A percentile compares a stretch with the other conserved stretches of the same genome.
Conservation (phyloP, 345 rosid species). For the Euphorbia lathyris region DNA sequence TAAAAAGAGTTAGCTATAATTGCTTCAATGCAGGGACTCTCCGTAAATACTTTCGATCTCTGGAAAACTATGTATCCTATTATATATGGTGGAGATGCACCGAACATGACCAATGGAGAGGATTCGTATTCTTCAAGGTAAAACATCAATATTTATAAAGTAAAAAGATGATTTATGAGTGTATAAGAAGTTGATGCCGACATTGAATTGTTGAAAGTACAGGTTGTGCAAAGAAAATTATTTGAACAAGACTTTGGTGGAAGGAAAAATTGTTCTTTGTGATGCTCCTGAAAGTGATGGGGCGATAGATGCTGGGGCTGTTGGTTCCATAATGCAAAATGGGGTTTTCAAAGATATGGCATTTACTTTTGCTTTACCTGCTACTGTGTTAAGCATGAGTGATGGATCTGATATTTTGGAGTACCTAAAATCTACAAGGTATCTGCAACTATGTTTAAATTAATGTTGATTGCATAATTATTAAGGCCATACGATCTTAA, state of each 20-base stretch:
- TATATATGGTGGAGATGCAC: constrained; percentile 28
- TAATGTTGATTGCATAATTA: too few species aligned
- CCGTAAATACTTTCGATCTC: constrained; percentile 17
- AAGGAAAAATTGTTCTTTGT: constrained; percentile 16
- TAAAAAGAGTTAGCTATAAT: background rate
- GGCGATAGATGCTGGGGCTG: background rate
- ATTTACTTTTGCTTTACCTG: background rate
- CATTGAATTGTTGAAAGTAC: background rate
- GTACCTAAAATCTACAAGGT: background rate
- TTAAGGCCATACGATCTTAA: too few species aligned
- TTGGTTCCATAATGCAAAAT: background rate
- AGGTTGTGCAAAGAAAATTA: background rate
- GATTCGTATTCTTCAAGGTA: background rate
- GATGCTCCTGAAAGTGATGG: background rate
- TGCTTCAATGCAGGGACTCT: constrained; percentile 18
- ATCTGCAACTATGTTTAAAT: background rate
- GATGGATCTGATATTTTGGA: background rate
- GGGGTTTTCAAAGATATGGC: background rate
- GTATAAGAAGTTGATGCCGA: too few species aligned
- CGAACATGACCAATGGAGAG: constrained; percentile 20
- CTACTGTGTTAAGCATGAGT: background rate
- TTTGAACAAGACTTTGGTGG: background rate
- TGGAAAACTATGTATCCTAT: constrained; percentile 10
- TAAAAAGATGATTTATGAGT: too few species aligned
- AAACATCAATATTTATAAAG: background rate